These are phyloP conservation scores for Glebionis coronaria DNA, from an alignment of 129 eudicot species.

Conservation along the genomic window DNA sequence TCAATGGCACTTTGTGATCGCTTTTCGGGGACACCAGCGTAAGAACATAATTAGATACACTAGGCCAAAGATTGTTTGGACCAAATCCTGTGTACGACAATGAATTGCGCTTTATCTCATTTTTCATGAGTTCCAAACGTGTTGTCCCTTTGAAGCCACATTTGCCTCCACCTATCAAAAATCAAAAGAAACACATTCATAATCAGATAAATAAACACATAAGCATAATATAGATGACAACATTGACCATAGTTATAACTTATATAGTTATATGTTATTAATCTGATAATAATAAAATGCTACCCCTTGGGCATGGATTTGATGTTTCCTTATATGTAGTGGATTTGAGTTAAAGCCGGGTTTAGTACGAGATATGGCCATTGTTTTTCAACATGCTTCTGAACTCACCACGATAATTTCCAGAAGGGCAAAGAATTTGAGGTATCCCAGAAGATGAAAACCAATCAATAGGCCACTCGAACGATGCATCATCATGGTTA, in stretches of 20 bases:
- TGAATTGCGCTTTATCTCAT: conserved; percentile 40
- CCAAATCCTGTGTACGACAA: conserved; percentile 61
- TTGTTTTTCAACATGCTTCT: not conserved
- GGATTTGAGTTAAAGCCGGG: not conserved
- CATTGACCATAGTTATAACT: not conserved
- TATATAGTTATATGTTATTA: too few relatives aligned
- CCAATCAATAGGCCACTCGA: conserved; percentile 95
- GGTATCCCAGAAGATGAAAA: conserved; percentile 75
- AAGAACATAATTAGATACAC: conserved; percentile 82
- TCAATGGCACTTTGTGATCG: conserved; percentile 33
- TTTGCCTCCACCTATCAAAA: conserved; percentile 38
- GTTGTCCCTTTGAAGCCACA: conserved; percentile 80
- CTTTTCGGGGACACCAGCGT: conserved; percentile 48
- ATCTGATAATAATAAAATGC: too few relatives aligned
- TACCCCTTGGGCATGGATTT: too few relatives aligned
- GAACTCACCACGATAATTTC: conserved; percentile 33
- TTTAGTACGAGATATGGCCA: not conserved
- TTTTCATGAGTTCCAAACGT: conserved; percentile 74
- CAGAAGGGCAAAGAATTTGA: conserved; percentile 48
- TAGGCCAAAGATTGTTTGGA: conserved; percentile 79
- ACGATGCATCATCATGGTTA: conserved; percentile 91
- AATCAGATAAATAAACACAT: conserved; percentile 3
- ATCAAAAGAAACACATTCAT: not conserved
- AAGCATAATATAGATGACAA: not conserved
- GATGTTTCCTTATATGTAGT: too few relatives aligned